Evolutionary conservation across 176 grass and related monocot genomes (phyloP), one percentile per base, ranked within the genome.

Genomic region (Tillandsia fasciculata): DNA sequence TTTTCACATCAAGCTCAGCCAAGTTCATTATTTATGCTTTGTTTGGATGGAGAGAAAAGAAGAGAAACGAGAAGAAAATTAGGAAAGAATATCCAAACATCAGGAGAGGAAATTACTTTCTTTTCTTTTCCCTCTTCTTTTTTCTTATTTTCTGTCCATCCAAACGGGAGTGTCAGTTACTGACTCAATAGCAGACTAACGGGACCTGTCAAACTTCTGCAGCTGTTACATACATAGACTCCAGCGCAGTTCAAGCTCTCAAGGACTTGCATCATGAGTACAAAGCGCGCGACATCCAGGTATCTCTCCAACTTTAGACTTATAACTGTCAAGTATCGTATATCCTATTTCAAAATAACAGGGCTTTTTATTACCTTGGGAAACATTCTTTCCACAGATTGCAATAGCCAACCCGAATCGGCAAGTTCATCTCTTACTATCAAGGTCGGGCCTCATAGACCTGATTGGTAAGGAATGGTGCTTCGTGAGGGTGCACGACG

Each of bases 171-270:
- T 42, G 33, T 6, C 6, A 42, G 4, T 42, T 5, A 42, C 33
- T 5, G 5, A 42, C 4, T 42, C 33, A 42, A 42, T 42, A 42
- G 33, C 6, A 42, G 33, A 42, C 33, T 42, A 42, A 42, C 33
- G 7, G 3, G 9, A 23, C 56, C 22, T 26, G 8, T 24, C 68
- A 48, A 54, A 56, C 42, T 68, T 23, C 42, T 72, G 56, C 83
- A 96, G 92, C 92, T 83, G 92, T 92, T 86, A 91, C 92, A 49
- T 83, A 96, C 66, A 83, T 96, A 49, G 92, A 96, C 82, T 92
- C 92, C 0, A 96, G 86, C 80, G 92, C 92, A 69, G 86, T 89
- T 96, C 88, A 96, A 85, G 88, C 88, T 81, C 78, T 96, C 20
- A 96, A 92, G 69, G 92, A 96, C 70, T 78, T 96, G 71, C 67